Evolutionary conservation across 345 rosid species (phyloP), one percentile per base, ranked within the genome.

Genomic region (Camelina sativa): DNA sequence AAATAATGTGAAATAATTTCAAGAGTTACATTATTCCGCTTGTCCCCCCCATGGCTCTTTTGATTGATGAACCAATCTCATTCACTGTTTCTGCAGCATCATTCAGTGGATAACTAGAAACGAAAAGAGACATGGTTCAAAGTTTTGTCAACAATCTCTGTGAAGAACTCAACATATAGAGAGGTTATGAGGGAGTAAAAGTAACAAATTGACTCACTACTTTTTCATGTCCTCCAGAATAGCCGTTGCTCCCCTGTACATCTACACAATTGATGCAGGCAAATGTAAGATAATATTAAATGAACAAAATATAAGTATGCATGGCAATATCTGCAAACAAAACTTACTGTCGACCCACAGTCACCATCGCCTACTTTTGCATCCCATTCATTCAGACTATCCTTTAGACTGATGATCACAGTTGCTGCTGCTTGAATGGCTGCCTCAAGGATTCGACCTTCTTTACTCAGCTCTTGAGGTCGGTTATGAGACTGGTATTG

Each of bases 281-380:
- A 55, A 25, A 40, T 37, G 67, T 65, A 79, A 72, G 64, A 46
- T 59, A n/a, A 57, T n/a, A 30, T 17, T 47, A 23, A 64, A 74
- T 57, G 48, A 23, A 54, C 25, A 74, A 63, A 13, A 34, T 28
- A 38, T 16, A 37, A 41, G 9, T 35, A 30, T 15, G 40, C 53
- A 32, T 35, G 28, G 46, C 28, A 60, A 37, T 32, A 38, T 48
- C 41, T 32, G 47, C 66, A 12, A 59, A 53, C 30, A 64, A 62
- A 60, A 86, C 97, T 86, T 76, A 95, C 99, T 1, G 96, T 95
- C 62, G 97, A 91, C 43, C 99, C 99, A 80, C 99, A 95, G 73
- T 95, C 99, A 16, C 93, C 97, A 82, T 95, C 99, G 62, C 99
- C 99, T 11, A 88, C 97, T 87, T 79, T 92, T 84, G 91, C 75